Conservation (phyloP, 2,329 filamentous ascomycete genomes). For the Fusarium musae region DNA sequence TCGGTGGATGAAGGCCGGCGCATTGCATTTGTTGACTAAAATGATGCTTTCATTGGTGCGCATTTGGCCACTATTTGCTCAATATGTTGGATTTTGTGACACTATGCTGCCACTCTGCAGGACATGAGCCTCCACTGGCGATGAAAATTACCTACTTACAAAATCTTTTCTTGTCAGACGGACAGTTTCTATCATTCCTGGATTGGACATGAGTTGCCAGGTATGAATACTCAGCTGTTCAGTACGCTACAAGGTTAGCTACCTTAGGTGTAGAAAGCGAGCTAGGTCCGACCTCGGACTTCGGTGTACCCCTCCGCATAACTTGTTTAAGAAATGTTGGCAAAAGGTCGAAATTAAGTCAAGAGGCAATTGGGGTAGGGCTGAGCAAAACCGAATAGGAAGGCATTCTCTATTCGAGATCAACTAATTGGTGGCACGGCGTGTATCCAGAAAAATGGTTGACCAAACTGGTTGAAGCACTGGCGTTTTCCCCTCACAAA, state of each 20-base stretch:
- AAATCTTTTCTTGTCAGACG: conserved; percentile 10
- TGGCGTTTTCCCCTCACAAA: conserved; percentile 16
- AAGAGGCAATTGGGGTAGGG: conserved; percentile 34
- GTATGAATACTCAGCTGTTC: conserved; percentile 17
- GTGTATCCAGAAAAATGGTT: conserved; percentile 5
- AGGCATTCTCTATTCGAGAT: conserved; percentile 19
- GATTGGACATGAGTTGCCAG: conserved; percentile 18
- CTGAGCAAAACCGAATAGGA: conserved; percentile 37
- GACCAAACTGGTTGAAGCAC: conserved; percentile 6
- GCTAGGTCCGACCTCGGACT: conserved; percentile 43
- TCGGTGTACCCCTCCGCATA: conserved; percentile 38
- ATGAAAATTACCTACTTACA: conserved; percentile 7
- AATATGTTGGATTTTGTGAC: conserved; percentile 23
- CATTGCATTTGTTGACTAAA: conserved; percentile 37
- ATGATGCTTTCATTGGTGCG: conserved; percentile 43
- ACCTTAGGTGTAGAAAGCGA: conserved; percentile 10
- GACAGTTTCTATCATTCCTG: background rate
- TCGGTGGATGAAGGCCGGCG: conserved; percentile 34
- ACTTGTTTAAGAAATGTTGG: conserved; percentile 17
- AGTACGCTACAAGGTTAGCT: background rate
- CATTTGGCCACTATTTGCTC: conserved; percentile 36
- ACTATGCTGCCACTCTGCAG: conserved; percentile 8
- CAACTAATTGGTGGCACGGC: conserved; percentile 1
- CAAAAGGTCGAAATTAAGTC: conserved; percentile 22
- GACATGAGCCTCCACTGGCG: conserved; percentile 11